Percentiles rank a stretch among this genome's conserved stretches.
phyloP scores from a whole-genome alignment of 371 early-diverging fungal species.

The Rhizopus sp. region DNA sequence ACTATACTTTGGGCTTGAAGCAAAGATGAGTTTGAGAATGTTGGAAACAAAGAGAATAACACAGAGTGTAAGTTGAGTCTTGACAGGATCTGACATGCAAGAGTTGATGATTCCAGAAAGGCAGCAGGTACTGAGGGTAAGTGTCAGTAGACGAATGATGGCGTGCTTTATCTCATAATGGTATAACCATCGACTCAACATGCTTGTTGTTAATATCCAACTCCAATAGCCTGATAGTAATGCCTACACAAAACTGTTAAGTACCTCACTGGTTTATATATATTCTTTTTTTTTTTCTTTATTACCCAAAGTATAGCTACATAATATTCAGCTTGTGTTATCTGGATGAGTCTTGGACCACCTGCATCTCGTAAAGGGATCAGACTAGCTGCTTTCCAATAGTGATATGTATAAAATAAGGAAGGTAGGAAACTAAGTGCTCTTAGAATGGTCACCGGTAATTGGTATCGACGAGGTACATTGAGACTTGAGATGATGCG shows the following conservation, averaged over 20 bases:
- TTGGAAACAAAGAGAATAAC: slow-evolving; percentile 49
- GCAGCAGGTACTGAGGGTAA: slow-evolving; percentile 57
- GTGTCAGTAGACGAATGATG: slow-evolving; percentile 56
- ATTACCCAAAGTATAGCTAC: slow-evolving; percentile 64
- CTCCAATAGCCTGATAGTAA: slow-evolving; percentile 58
- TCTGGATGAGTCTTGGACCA: slow-evolving; percentile 46
- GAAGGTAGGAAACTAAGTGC: slow-evolving; percentile 49
- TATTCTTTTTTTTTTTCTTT: not conserved
- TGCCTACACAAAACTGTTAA: slow-evolving; percentile 4
- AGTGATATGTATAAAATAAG: slow-evolving; percentile 43
- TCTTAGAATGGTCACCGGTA: slow-evolving; percentile 18
- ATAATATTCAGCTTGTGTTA: slow-evolving; percentile 56
- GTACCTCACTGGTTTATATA: not conserved
- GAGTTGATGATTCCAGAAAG: slow-evolving; percentile 47
- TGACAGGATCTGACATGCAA: slow-evolving; percentile 52
- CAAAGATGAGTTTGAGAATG: slow-evolving; percentile 52
- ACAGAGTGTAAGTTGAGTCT: slow-evolving; percentile 54
- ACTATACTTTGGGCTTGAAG: slow-evolving; percentile 49
- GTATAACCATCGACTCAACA: slow-evolving; percentile 64
- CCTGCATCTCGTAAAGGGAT: slow-evolving; percentile 54
- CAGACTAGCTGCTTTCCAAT: slow-evolving; percentile 38
- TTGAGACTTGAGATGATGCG: slow-evolving; percentile 20
- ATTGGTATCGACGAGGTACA: slow-evolving; percentile 27
- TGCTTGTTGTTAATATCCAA: slow-evolving; percentile 55
- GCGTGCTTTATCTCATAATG: slow-evolving; percentile 62